Evolutionary conservation across 257 asterid genomes (phyloP).

Genomic region (Penstemon eatonii): DNA sequence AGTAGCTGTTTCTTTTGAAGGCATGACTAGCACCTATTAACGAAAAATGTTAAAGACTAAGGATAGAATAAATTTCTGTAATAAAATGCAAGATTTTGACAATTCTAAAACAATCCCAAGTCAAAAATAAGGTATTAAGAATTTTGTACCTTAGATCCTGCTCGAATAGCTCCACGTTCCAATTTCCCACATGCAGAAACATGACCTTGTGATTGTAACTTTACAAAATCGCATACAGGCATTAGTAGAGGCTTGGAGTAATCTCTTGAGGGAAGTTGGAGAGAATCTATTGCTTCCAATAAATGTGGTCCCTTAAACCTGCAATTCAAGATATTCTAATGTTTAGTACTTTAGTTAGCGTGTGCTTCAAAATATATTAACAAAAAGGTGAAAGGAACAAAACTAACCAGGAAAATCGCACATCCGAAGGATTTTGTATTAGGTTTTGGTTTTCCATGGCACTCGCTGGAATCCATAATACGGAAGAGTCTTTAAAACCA

Average conservation of each 20-base stretch:
- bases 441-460: constrained; percentile 93
- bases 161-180: constrained; percentile 82
- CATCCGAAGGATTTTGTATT: constrained; percentile 62
- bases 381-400: not conserved
- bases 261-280: constrained; percentile 81
- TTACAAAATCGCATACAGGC: constrained; percentile 85
- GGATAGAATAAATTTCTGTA: not conserved
- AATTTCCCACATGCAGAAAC: constrained; percentile 77
- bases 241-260: constrained; percentile 70
- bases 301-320: constrained; percentile 84
- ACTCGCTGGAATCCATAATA: constrained; percentile 84
- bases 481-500: constrained; percentile 78
- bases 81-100: constrained; percentile 11
- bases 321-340: constrained; percentile 25
- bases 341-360: constrained; percentile 8
- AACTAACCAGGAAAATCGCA: constrained; percentile 74
- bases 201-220: constrained; percentile 80
- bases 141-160: constrained; percentile 72
- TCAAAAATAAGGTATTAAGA: constrained; percentile 1
- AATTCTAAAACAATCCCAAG: constrained; percentile 21
- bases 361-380: not conserved
- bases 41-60: not conserved
- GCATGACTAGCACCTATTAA: constrained; percentile 82
- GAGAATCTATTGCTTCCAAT: constrained; percentile 87
- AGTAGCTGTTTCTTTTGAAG: constrained; percentile 61